Evolutionary conservation across 1,284 basidiomycete species (phyloP).

Genomic region (Fomitopsis pinicola): DNA sequence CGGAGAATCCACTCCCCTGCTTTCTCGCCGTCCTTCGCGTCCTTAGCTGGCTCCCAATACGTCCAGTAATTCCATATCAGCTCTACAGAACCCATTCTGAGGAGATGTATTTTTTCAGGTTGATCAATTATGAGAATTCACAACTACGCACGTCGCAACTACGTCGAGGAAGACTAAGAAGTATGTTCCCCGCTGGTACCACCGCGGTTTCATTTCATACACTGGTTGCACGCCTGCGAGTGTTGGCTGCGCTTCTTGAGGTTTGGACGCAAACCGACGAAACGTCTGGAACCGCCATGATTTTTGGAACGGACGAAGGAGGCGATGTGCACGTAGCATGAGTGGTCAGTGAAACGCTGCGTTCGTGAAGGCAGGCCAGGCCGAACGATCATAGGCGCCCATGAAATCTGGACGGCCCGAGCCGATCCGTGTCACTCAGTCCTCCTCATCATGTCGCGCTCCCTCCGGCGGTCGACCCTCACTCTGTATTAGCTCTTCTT

Average conservation of each 20-base stretch:
- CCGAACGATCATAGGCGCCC: too few relatives aligned
- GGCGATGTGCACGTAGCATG: too few relatives aligned
- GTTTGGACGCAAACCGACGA: too few relatives aligned
- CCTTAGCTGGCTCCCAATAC: slow-evolving; percentile 16
- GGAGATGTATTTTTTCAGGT: not conserved
- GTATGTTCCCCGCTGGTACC: slow-evolving; percentile 34
- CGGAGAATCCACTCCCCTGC: slow-evolving; percentile 25
- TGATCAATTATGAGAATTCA: not conserved
- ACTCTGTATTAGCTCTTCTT: too few relatives aligned
- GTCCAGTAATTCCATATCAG: slow-evolving; percentile 38
- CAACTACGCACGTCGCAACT: slow-evolving; percentile 29
- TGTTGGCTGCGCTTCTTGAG: not conserved
- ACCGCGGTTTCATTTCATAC: slow-evolving; percentile 28
- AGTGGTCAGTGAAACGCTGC: too few relatives aligned
- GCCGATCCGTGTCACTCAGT: too few relatives aligned
- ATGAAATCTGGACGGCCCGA: too few relatives aligned
- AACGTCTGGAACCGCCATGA: too few relatives aligned
- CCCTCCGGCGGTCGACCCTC: too few relatives aligned
- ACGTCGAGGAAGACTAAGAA: slow-evolving; percentile 30
- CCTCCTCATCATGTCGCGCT: too few relatives aligned
- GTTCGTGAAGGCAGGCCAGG: too few relatives aligned
- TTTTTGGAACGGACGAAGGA: too few relatives aligned
- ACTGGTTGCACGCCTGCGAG: slow-evolving; percentile 14
- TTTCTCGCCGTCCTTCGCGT: slow-evolving; percentile 1
- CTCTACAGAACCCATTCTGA: slow-evolving; percentile 28